Base-by-base conservation (phyloP, 495 filamentous ascomycete species). In the Pseudevernia furfuracea region DNA sequence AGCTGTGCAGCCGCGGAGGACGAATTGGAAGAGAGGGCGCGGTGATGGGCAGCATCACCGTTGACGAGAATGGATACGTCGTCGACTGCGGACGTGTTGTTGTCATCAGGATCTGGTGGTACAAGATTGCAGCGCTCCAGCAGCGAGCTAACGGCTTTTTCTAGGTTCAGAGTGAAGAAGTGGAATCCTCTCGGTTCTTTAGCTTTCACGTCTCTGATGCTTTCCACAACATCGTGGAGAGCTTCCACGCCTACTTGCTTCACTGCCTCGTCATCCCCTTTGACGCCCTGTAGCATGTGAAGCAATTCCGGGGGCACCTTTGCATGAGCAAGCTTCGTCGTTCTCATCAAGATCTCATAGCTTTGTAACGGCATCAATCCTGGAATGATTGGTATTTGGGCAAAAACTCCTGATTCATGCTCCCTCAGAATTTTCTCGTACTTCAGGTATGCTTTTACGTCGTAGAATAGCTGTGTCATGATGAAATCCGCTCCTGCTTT, bases 391-490 rank as follows among this genome's bases (percentile, higher is more conserved):
- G 88, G 85, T 48, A 97, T 91, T 28, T 84, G 86, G 75, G 89
- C 90, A 77, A 98, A 96, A 11, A 84, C 82, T 4, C 91, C 91
- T 53, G 89, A 95, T 58, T 88, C 84, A 73, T 98, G 91, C 57
- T 85, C 83, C 62, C 94, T 82, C 67, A 97, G 78, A 69, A 81
- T 82, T 65, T 78, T 79, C 78, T 96, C 93, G 73, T 91, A 97
- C 43, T 77, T 78, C 55, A 84, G 79, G 74, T 92, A 98, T 21
- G 89, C 90, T 10, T 88, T 79, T 19, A 89, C 81, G 70, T 97
- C 91, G 74, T 93, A 98, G 77, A 97, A 97, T 32, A 98, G 80
- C 72, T 98, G 94, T n/a, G 95, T 97, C 90, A 98, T 96, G 72
- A 98, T 88, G 74, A 98, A 98, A 74, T 97, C 95, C 28, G 93